A percentile compares a stretch with the other conserved stretches of the same genome.
phyloP scores from a whole-genome alignment of 192 early-diverging fungal genomes.

The Bifiguratus adelaidae region DNA sequence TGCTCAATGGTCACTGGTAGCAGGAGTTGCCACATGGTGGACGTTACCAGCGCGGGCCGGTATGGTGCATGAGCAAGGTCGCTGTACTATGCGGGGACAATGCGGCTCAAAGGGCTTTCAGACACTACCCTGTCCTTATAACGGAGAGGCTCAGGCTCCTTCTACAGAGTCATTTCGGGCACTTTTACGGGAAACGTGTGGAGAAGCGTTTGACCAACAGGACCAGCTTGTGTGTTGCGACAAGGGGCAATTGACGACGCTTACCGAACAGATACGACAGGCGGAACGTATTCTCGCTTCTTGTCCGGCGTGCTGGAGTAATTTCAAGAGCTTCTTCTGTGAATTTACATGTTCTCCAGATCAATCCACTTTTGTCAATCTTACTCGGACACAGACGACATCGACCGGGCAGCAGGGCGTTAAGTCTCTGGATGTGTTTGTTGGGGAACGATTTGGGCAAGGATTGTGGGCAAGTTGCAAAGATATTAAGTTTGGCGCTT shows the following conservation, averaged over 20 bases:
- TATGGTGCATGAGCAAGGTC: constrained; percentile 31
- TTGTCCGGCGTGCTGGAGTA: constrained; percentile 59
- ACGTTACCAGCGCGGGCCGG: too few relatives aligned
- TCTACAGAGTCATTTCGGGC: constrained; percentile 17
- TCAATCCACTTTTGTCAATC: constrained; percentile 54
- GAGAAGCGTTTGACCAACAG: constrained; percentile 25
- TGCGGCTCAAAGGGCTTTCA: constrained; percentile 31
- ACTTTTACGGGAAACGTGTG: constrained; percentile 38
- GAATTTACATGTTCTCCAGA: constrained; percentile 53
- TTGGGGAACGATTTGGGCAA: constrained; percentile 37
- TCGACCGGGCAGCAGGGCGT: constrained; percentile 21
- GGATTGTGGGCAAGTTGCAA: constrained; percentile 53
- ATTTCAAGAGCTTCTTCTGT: constrained; percentile 52
- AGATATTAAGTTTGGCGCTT: constrained; percentile 54
- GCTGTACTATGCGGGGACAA: constrained; percentile 49
- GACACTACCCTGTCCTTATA: constrained; percentile 38
- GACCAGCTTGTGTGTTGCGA: constrained; percentile 42
- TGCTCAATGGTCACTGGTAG: too few relatives aligned
- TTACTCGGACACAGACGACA: constrained; percentile 24
- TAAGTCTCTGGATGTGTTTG: constrained; percentile 34
- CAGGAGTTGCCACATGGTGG: too few relatives aligned
- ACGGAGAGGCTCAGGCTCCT: constrained; percentile 33
- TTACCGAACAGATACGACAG: constrained; percentile 33
- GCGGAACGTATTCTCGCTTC: constrained; percentile 40
- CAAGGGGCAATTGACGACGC: constrained; percentile 31